Conservation (phyloP, 176 grass and related monocot genomes). For the Phoenix roebelenii region DNA sequence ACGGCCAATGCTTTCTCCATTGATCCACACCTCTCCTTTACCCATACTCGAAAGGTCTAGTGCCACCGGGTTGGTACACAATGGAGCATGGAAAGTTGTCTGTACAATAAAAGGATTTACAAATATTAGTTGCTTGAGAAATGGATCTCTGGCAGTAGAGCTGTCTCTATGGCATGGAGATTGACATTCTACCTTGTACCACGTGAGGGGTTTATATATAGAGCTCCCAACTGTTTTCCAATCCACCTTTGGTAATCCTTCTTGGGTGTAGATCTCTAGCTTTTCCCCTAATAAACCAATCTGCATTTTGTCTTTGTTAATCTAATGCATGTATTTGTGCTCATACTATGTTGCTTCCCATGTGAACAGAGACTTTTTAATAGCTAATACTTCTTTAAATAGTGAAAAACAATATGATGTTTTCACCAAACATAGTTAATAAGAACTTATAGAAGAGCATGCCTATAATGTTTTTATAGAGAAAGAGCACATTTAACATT, state of each 20-base stretch:
- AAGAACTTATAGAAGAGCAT: too few relatives aligned
- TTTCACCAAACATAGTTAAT: too few relatives aligned
- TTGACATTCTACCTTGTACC: conserved; percentile 65
- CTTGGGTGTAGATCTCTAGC: conserved; percentile 31
- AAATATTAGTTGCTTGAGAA: background rate
- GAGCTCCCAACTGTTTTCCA: conserved; percentile 46
- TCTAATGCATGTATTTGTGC: conserved; percentile 11
- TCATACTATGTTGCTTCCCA: background rate
- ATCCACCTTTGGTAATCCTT: conserved; percentile 28
- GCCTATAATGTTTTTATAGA: too few relatives aligned
- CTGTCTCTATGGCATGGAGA: background rate
- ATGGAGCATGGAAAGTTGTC: conserved; percentile 48
- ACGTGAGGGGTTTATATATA: conserved; percentile 35
- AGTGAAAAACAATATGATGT: too few relatives aligned
- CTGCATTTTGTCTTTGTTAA: conserved; percentile 32
- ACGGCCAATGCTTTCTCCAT: conserved; percentile 66
- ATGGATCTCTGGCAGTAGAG: too few relatives aligned
- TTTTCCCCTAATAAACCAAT: conserved; percentile 60
- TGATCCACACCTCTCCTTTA: conserved; percentile 77
- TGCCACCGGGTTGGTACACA: conserved; percentile 39
- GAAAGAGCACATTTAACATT: too few relatives aligned
- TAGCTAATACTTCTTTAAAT: too few relatives aligned
- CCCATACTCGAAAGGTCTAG: conserved; percentile 68
- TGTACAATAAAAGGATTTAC: conserved; percentile 17
- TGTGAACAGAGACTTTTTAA: too few relatives aligned